phyloP scores from a whole-genome alignment of 768 basidiomycete genomes.

The Boletus huronensis region DNA sequence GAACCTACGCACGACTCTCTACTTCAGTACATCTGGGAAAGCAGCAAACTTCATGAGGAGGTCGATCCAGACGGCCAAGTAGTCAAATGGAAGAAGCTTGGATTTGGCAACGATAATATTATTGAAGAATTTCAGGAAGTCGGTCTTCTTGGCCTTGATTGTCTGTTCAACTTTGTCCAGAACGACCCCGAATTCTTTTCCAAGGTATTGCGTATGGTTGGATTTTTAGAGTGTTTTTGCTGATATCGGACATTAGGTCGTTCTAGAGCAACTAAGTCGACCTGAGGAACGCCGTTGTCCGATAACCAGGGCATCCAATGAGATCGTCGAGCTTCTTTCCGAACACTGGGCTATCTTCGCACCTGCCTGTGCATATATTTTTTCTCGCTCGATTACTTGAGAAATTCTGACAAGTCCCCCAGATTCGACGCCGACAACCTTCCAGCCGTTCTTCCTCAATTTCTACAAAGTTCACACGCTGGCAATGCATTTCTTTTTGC shows the following conservation, averaged over 20 bases:
- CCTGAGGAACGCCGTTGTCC: conserved; percentile 75
- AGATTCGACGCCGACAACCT: conserved; percentile 76
- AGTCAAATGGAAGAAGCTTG: conserved; percentile 74
- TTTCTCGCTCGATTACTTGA: neutral
- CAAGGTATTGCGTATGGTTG: conserved; percentile 42
- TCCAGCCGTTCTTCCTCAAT: conserved; percentile 85
- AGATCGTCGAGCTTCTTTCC: conserved; percentile 78
- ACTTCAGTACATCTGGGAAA: conserved; percentile 67
- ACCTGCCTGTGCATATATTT: conserved; percentile 63
- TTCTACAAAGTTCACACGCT: conserved; percentile 77
- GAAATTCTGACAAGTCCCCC: conserved; percentile 7
- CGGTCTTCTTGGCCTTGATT: conserved; percentile 79
- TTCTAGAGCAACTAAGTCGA: conserved; percentile 77
- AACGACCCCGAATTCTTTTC: conserved; percentile 70
- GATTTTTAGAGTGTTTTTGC: neutral
- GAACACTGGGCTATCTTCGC: conserved; percentile 86
- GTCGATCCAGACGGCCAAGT: conserved; percentile 44
- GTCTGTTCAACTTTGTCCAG: conserved; percentile 72
- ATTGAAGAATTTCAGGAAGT: conserved; percentile 73
- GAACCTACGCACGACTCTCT: conserved; percentile 55
- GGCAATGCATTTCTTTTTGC: conserved; percentile 83
- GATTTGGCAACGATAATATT: conserved; percentile 74
- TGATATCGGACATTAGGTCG: conserved; percentile 44
- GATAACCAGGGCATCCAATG: conserved; percentile 78
- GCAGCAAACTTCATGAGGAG: conserved; percentile 54